Evolutionary conservation across 1,284 basidiomycete species (phyloP), one percentile per base, ranked within the genome.

Genomic region (Megacollybia platyphylla): DNA sequence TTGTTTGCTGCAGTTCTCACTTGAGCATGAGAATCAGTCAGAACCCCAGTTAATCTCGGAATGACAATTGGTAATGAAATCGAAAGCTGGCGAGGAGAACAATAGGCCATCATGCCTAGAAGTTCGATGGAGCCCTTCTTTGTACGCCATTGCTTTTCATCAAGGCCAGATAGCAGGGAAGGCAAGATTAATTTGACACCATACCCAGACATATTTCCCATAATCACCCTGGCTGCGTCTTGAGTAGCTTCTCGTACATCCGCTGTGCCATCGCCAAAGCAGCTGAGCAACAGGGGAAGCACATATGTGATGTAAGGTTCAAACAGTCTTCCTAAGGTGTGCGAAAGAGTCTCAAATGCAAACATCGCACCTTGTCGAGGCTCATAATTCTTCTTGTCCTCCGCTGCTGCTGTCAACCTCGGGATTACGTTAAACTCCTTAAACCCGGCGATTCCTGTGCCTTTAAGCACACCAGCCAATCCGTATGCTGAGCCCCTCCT

Each of bases 91-190:
- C 82, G 79, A 2, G 94, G 96, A 5, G 96, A 92, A 62, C 94
- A 96, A 62, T 94, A 98, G 0, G 96, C 96, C 93, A 98, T 98
- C 68, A 93, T 87, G 30, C 96, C 96, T 44, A 98, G 70, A n/a
- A 98, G 65, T 59, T 98, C 96, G 50, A 98, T 97, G 2, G 92
- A 94, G 1, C 75, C 96, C 66, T 97, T 97, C 70, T 98, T 98
- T 1, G 93, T 91, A 24, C 94, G 75, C 96, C 96, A 98, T 59
- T 98, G 96, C 60, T 97, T 97, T 60, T 98, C 96, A 52, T 97
- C 93, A 39, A 98, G 68, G 29, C 92, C 94, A 29, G 82, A 83
- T 4, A 99, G 71, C 6, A 99, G 63, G 1, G 87, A 85, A 0
- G 96, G 96, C 5, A 98, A 67, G 48, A 98, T 92, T 42, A 92